phyloP scores from a whole-genome alignment of 352 stramenopile species.

The Pseudoperonospora humuli region DNA sequence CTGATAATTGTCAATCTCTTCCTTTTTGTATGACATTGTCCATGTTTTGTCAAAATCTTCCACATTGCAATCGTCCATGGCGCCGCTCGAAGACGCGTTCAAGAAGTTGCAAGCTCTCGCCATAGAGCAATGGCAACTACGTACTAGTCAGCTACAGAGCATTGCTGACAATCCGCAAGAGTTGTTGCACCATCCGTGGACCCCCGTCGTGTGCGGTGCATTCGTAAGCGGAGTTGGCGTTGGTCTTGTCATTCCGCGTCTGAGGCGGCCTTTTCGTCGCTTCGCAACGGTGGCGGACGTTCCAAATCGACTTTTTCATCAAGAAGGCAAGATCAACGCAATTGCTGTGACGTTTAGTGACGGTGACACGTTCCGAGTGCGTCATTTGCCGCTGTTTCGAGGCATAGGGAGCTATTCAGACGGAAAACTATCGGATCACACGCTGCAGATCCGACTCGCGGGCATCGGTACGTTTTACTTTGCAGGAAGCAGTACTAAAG shows the following conservation, averaged over 20 bases:
- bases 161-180: conserved; percentile 16
- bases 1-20: too few species aligned
- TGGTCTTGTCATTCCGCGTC: conserved; percentile 41
- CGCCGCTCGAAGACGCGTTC: conserved; percentile 13
- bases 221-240: conserved; percentile 51
- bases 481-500: too few species aligned
- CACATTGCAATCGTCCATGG: conserved; percentile 9
- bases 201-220: conserved; percentile 34
- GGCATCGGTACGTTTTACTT: too few species aligned
- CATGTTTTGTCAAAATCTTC: too few species aligned
- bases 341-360: conserved; percentile 57
- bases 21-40: too few species aligned
- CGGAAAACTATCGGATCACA: too few species aligned
- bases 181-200: conserved; percentile 25
- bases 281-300: conserved; percentile 78
- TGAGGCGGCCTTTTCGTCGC: conserved; percentile 59
- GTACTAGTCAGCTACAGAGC: conserved; percentile 6
- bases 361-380: conserved; percentile 77
- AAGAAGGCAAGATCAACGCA: conserved; percentile 46
- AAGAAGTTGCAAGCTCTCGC: conserved; percentile 13
- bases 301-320: conserved; percentile 57
- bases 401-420: too few species aligned
- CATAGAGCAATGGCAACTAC: conserved; percentile 14
- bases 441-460: too few species aligned
- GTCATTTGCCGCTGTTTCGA: conserved; percentile 52